Percentiles rank a stretch among this genome's conserved stretches.
These are phyloP conservation scores for Chiua sp. DNA, from an alignment of 1,284 basidiomycete species.

Conservation along the genomic window DNA sequence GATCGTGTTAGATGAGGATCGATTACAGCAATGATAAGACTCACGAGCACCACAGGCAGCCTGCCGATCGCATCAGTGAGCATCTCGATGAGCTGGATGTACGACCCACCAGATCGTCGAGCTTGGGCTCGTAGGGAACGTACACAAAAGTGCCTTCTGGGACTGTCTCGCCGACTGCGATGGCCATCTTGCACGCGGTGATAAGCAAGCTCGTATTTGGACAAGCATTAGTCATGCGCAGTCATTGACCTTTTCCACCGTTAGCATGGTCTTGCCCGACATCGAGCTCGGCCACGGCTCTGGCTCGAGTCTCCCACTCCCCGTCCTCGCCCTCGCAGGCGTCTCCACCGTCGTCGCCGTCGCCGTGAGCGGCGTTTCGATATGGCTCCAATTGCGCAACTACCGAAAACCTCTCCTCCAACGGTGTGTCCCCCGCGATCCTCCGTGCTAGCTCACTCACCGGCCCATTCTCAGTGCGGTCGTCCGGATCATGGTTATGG, in stretches of 20 bases:
- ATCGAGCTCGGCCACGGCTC: slow-evolving; percentile 42
- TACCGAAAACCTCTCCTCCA: slow-evolving; percentile 87
- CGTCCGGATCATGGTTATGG: slow-evolving; percentile 97
- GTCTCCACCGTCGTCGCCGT: slow-evolving; percentile 75
- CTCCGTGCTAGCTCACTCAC: slow-evolving; percentile 1
- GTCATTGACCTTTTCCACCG: too few relatives aligned
- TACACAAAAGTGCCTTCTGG: slow-evolving; percentile 67
- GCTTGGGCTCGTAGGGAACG: slow-evolving; percentile 67
- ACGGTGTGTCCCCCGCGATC: slow-evolving; percentile 60
- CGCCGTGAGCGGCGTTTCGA: slow-evolving; percentile 80
- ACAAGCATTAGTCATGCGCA: background rate
- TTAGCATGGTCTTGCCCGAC: slow-evolving; percentile 28
- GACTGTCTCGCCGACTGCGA: slow-evolving; percentile 63
- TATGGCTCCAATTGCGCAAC: slow-evolving; percentile 90
- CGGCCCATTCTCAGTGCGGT: slow-evolving; percentile 73
- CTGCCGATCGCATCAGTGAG: slow-evolving; percentile 35
- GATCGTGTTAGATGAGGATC: background rate
- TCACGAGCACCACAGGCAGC: slow-evolving; percentile 65
- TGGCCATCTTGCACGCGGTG: slow-evolving; percentile 16
- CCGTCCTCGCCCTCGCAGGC: slow-evolving; percentile 68
- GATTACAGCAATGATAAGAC: slow-evolving; percentile 32
- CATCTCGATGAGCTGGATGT: background rate
- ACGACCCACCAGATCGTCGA: slow-evolving; percentile 61
- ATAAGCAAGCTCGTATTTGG: too few relatives aligned
- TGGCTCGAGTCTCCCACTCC: slow-evolving; percentile 54